Conservation (phyloP, 169 alveolate genomes). For the Plasmodium inui region DNA sequence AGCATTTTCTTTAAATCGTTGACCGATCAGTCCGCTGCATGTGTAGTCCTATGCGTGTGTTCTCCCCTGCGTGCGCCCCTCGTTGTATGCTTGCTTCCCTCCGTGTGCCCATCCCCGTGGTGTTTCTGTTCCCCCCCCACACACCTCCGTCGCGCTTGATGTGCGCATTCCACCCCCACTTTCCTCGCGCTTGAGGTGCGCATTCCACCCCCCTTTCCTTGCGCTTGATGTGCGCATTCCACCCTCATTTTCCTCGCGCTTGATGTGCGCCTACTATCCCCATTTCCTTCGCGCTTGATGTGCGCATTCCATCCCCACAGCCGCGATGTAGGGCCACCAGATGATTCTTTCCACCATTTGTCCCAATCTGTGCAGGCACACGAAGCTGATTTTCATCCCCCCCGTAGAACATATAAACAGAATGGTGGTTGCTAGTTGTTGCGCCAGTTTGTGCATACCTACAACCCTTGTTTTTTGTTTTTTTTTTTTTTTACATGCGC, state of each 20-base stretch:
- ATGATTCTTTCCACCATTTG: background rate
- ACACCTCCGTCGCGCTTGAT: too few species aligned
- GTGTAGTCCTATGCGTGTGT: background rate
- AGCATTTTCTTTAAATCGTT: too few species aligned
- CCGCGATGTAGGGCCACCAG: background rate
- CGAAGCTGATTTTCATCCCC: background rate
- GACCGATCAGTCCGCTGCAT: background rate
- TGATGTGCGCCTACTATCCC: too few species aligned
- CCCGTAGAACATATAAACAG: background rate
- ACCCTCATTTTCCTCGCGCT: too few species aligned
- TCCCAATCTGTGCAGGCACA: background rate
- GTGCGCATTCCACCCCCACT: too few species aligned
- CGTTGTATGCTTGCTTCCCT: too few species aligned
- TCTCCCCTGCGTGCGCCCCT: too few species aligned
- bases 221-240: too few species aligned
- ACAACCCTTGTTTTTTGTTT: background rate
- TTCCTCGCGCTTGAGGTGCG: too few species aligned
- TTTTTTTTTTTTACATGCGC: too few species aligned
- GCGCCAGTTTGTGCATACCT: background rate
- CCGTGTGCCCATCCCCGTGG: background rate
- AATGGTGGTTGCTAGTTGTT: background rate
- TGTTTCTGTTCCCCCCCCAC: too few species aligned
- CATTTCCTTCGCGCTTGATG: background rate
- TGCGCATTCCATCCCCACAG: background rate
- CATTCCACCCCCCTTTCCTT: too few species aligned